A percentile compares a stretch with the other conserved stretches of the same genome.
These are phyloP conservation scores for Saposhnikovia divaricata DNA, from an alignment of 129 eudicot genomes.

Conservation along the genomic window DNA sequence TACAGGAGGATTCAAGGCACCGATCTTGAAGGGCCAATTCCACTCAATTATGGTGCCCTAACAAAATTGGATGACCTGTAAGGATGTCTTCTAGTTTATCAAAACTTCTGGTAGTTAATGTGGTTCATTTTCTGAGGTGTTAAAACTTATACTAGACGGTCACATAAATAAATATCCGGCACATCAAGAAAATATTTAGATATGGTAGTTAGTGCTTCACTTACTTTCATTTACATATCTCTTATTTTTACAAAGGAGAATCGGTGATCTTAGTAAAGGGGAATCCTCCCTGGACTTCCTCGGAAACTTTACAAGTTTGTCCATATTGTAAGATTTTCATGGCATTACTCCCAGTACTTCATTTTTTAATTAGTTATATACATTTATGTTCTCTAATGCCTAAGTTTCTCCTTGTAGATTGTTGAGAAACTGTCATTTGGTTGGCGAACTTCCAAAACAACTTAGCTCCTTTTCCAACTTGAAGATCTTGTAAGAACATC, in stretches of 20 bases:
- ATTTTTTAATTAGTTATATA: not conserved
- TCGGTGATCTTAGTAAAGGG: conserved; percentile 49
- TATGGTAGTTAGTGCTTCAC: not conserved
- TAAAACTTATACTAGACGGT: not conserved
- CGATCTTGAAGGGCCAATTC: conserved; percentile 67
- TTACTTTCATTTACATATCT: not conserved
- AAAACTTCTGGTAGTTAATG: not conserved
- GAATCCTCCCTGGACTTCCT: conserved; percentile 58
- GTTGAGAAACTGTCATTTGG: conserved; percentile 45
- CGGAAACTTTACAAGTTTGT: conserved; percentile 43
- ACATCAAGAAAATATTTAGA: not conserved
- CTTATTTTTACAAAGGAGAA: conserved; percentile 35
- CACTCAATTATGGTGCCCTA: conserved; percentile 44
- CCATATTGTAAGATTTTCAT: conserved; percentile 47
- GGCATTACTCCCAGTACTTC: not conserved
- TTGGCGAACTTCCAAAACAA: conserved; percentile 44
- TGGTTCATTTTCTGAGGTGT: not conserved
- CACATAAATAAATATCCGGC: not conserved
- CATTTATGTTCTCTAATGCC: not conserved
- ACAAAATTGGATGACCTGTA: conserved; percentile 68
- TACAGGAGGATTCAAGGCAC: conserved; percentile 73
- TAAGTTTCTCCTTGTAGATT: conserved; percentile 22
- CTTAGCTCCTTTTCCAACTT: conserved; percentile 46
- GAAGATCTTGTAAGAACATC: conserved; percentile 38
- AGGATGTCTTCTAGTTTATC: conserved; percentile 17